Conservation (phyloP, 2,329 filamentous ascomycete genomes). For the Macrophomina phaseolina region DNA sequence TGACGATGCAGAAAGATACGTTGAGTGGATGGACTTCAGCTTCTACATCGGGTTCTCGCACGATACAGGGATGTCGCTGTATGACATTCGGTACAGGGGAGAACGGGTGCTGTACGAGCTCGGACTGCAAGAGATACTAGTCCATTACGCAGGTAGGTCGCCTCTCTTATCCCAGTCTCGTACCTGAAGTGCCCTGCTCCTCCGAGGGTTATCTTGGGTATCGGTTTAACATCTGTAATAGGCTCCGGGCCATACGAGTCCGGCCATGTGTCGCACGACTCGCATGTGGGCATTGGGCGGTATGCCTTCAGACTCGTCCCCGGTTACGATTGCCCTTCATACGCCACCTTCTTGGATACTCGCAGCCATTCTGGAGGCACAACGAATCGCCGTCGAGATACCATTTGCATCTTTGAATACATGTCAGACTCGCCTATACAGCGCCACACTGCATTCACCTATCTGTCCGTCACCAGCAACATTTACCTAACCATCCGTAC, state of each 20-base stretch:
- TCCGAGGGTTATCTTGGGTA: no score
- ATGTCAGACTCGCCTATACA: constrained; percentile 40
- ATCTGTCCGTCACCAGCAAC: constrained; percentile 40
- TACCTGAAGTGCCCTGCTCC: no score
- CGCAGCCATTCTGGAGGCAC: not conserved
- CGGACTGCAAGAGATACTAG: constrained; percentile 60
- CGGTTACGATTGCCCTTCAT: constrained; percentile 60
- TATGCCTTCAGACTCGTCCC: constrained; percentile 39
- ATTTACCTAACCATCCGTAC: constrained; percentile 52
- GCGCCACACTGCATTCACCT: constrained; percentile 36
- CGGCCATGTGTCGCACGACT: no score
- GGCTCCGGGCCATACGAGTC: no score
- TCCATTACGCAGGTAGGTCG: constrained; percentile 54
- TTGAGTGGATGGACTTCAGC: constrained; percentile 59
- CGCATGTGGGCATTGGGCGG: constrained; percentile 38
- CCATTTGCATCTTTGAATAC: constrained; percentile 53
- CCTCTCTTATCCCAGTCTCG: no score
- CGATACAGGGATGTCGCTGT: constrained; percentile 57
- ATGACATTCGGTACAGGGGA: constrained; percentile 61
- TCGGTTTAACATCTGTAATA: no score
- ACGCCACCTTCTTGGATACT: constrained; percentile 56
- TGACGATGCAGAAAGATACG: constrained; percentile 51
- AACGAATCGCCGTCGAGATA: constrained; percentile 33
- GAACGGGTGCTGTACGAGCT: constrained; percentile 63
- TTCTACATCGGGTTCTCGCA: constrained; percentile 58